Evolutionary conservation across 164 flowering plant genomes (phyloP), one percentile per base, ranked within the genome.

Genomic region (Warburgia ugandensis): DNA sequence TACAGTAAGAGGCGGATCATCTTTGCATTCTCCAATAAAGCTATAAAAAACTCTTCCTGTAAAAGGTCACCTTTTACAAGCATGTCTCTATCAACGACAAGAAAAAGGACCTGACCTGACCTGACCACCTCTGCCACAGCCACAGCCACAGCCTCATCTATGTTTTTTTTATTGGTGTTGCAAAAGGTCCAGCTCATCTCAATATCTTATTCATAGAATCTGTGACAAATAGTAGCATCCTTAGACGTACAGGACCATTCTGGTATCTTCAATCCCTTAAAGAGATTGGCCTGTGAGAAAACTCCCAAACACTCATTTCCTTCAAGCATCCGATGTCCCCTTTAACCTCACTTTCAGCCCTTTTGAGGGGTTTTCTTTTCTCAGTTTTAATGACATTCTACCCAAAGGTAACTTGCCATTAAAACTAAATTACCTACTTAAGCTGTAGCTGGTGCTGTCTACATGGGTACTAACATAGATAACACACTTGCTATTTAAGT

Each of bases 321-420:
- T 40, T 52, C 7, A 49, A 78, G 88, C 65, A 86, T 83, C 95
- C 91, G 55, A 81, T 76, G 91, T 69, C 46, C 39, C 72, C 62
- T 70, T 80, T 72, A 49, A 21, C 60, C 55, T 49, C 60, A 38
- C 78, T 76, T 78, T 77, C 77, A 68, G 62, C 64, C 76, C 83
- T 81, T 83, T 83, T 80, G 59, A 75, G 74, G 64, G 9, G n/a
- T 12, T 41, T 41, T 29, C 45, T 16, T 25, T 28, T 37, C 37
- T 46, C 31, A 30, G 13, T 16, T 31, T 23, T 36, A 22, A 20
- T 43, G 36, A 32, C 55, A 31, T 42, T 40, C 46, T 39, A 21
- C 37, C n/a, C 20, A n/a, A 22, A 48, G 21, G 46, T 23, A 44
- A 55, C n/a, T 31, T 30, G 10, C 32, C 50, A 54, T 31, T 22